Base-by-base conservation (phyloP, 2,329 filamentous ascomycete genomes). In the Ophiocordyceps australis region DNA sequence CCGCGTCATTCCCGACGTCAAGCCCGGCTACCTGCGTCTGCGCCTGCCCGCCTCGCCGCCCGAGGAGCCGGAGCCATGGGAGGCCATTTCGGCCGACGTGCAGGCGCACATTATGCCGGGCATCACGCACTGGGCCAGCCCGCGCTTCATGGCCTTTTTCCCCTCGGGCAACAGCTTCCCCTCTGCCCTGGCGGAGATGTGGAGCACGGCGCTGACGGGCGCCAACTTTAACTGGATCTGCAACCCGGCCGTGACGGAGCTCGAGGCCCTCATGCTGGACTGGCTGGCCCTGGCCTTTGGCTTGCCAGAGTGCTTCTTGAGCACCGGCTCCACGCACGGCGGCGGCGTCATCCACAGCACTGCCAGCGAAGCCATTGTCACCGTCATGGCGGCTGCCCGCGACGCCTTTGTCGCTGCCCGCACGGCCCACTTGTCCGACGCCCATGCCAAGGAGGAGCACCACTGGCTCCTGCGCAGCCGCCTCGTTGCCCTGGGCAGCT, bases 141-240 rank as follows among this genome's bases (percentile, higher is more conserved):
- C 82, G 11, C 83, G 86, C 44, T 95, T 93, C 62, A 81, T 94
- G 69, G 86, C 86, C 23, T 95, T 91, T 60, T 95, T 89, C 53
- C 79, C 86, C 2, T 81, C 81, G 25, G 73, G 70, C 14, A 73
- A 74, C 27, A 80, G 76, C 19, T 94, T 76, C 45, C 83, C 86
- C 1, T 69, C 74, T 16, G 86, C 93, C 48, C 64, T 95, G 9
- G 86, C 82, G 13, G 86, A 95, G 53, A 73, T 95, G 57, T 95
- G 93, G 59, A 81, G 73, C 22, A 74, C 80, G 5, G 77, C 82
- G 6, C 85, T 94, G 52, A 89, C 74, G 9, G 80, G 80, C 11
- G 82, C 86, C 2, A 82, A 82, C 20, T 95, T 95, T 62, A 95
- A 95, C 53, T 95, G 86, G 86, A 73, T 94, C 35, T 94, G 86